phyloP scores from a whole-genome alignment of 192 early-diverging fungal genomes.

The Linnemannia schmuckeri region DNA sequence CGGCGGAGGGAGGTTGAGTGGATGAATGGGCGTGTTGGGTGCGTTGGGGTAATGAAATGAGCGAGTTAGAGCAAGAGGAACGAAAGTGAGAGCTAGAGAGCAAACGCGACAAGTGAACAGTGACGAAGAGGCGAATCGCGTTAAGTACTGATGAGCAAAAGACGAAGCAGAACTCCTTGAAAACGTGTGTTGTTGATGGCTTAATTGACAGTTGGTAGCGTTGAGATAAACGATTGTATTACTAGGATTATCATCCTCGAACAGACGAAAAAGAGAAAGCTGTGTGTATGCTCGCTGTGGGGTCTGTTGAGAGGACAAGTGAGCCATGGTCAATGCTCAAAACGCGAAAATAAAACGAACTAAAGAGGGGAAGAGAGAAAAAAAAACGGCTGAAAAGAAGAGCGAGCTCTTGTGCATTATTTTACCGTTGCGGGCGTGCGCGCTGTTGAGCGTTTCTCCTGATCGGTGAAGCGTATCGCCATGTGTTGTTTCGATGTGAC shows the following conservation, averaged over 20 bases:
- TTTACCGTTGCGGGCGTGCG: too few species aligned
- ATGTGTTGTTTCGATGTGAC: too few species aligned
- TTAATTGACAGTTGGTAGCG: too few species aligned
- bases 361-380: not conserved
- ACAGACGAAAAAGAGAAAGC: not conserved
- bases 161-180: not conserved
- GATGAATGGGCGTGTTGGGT: not conserved
- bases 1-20: too few species aligned
- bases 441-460: too few species aligned
- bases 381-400: conserved; percentile 2
- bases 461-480: too few species aligned
- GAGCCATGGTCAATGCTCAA: conserved; percentile 3
- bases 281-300: not conserved
- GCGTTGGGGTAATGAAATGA: not conserved
- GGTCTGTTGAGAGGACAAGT: not conserved
- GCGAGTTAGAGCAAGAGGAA: not conserved
- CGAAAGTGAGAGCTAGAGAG: not conserved
- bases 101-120: not conserved
- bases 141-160: not conserved
- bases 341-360: not conserved
- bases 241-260: not conserved
- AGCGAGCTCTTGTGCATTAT: not conserved
- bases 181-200: not conserved
- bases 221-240: too few species aligned
- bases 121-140: not conserved